Base-by-base conservation (phyloP, 495 filamentous ascomycete genomes). In the Neurospora sp. region DNA sequence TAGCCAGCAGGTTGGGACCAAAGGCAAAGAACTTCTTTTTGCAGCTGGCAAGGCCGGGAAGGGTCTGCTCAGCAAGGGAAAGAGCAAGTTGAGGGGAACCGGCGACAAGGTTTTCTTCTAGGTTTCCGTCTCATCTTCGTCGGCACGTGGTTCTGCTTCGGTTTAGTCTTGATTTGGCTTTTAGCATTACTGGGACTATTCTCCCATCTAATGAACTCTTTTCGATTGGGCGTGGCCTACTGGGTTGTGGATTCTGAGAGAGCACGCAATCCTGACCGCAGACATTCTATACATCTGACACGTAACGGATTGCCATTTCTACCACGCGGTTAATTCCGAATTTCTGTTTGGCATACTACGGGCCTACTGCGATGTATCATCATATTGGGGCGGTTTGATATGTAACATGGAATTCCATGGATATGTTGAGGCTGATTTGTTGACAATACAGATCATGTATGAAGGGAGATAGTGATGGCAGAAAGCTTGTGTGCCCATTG, bases 21-120 rank as follows among this genome's bases (percentile, higher is more conserved):
- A 92, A 82, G 90, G 94, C 76, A 97, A 97, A 79, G 93, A 96
- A 71, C 81, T 97, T 5, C 83, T 97, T 73, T 92, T 95, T 75
- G 89, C 89, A 4, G 94, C 94, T 44, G 92, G 92, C 38, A 91
- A 91, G 76, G 91, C 92, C 31, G 93, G 94, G 14, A 96, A 96
- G 82, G 94, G 93, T 40, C 79, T 97, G 70, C 90, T 97, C 80
- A 91, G 90, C 73, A 96, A 95, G 78, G 93, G 94, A 44, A 92
- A 90, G 81, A 96, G 87, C 81, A 94, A 92, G 80, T 88, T 96
- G 40, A 69, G 27, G 44, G 53, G 53, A 46, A 85, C 85, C 46
- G 90, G 90, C 75, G 92, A 94, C 78, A 96, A 95, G 91, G 93
- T 93, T 89, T 91, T 93, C 88, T 84, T 80, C 73, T 82, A 77